These are phyloP conservation scores for Chaetomium tenue DNA, from an alignment of 495 filamentous ascomycete genomes.

Conservation along the genomic window DNA sequence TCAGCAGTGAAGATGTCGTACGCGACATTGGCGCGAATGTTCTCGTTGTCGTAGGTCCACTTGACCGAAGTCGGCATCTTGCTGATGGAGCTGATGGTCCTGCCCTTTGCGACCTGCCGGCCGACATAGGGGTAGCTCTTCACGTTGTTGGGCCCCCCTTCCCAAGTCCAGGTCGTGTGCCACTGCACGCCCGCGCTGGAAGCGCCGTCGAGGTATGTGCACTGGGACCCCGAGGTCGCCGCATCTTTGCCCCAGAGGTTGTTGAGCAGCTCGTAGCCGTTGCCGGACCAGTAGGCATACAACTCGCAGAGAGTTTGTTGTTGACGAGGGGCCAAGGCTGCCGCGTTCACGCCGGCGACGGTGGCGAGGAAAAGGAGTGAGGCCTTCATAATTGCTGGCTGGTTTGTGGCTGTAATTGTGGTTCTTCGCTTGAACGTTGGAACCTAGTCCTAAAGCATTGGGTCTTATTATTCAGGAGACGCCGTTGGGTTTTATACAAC, in stretches of 20 bases:
- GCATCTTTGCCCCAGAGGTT: background rate
- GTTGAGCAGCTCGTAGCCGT: constrained; percentile 35
- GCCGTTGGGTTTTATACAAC: no score
- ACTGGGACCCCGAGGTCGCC: constrained; percentile 42
- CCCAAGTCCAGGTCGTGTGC: constrained; percentile 47
- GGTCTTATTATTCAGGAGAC: no score
- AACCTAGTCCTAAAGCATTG: no score
- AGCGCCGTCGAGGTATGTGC: constrained; percentile 40
- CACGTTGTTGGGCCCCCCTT: constrained; percentile 41
- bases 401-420: no score
- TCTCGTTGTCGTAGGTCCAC: constrained; percentile 43
- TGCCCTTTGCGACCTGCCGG: constrained; percentile 29
- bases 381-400: no score
- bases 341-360: no score
- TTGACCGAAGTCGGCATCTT: constrained; percentile 42
- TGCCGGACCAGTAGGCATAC: constrained; percentile 37
- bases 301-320: constrained; percentile 37
- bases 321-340: no score
- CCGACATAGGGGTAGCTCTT: constrained; percentile 50
- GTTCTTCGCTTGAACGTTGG: no score
- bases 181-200: constrained; percentile 37
- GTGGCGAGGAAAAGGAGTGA: no score
- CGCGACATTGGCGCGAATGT: constrained; percentile 46
- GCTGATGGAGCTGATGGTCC: constrained; percentile 33
- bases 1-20: constrained; percentile 53